A percentile compares a stretch with the other conserved stretches of the same genome.
Conservation (phyloP, 129 eudicot species). For the Deinandra increscens region DNA sequence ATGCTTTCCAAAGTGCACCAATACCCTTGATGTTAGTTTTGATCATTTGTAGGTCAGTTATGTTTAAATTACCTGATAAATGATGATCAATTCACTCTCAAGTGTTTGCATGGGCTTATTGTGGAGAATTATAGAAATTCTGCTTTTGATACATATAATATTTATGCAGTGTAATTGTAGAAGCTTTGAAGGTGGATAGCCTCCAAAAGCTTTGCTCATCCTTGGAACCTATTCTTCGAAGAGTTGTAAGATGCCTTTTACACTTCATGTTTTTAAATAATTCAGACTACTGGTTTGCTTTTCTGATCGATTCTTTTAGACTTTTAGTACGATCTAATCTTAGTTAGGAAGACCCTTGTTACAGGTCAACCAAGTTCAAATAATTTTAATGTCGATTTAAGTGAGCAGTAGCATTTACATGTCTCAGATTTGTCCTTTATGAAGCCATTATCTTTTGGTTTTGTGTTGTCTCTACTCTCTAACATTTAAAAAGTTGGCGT, state of each 20-base stretch:
- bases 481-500: not conserved
- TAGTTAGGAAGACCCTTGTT: not conserved
- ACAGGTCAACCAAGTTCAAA: not conserved
- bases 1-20: not conserved
- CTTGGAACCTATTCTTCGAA: slow-evolving; percentile 91
- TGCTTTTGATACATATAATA: slow-evolving; percentile 6
- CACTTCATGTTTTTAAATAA: not conserved
- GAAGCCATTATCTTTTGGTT: slow-evolving; percentile 3
- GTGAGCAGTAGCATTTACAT: not conserved
- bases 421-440: slow-evolving; percentile 3
- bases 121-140: not conserved
- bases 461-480: not conserved
- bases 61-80: not conserved
- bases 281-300: not conserved
- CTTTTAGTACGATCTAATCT: not conserved
- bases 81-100: not conserved
- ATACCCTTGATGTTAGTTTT: slow-evolving; percentile 7
- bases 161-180: slow-evolving; percentile 77
- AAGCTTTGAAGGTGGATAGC: slow-evolving; percentile 85
- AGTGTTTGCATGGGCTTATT: not conserved
- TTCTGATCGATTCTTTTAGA: not conserved
- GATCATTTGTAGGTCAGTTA: not conserved
- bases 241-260: slow-evolving; percentile 64
- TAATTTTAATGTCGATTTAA: not conserved
- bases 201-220: slow-evolving; percentile 93